A percentile compares a stretch with the other conserved stretches of the same genome.
Evolutionary conservation across 2,329 filamentous ascomycete species (phyloP).

Genomic region (Rosellinia necatrix): DNA sequence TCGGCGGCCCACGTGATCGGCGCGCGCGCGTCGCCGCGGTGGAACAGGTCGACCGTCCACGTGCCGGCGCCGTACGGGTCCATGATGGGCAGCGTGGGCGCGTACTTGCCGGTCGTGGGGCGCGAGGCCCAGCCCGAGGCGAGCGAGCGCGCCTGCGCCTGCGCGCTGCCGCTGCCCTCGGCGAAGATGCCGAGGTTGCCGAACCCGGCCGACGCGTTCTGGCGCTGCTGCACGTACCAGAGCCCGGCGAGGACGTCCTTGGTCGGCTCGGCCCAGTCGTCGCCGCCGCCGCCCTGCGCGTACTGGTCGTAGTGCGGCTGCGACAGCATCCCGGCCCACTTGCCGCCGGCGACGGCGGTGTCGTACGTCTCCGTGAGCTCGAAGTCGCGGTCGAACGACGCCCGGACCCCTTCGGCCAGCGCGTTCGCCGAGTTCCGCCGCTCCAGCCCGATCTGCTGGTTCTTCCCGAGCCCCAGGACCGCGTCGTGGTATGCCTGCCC

Average conservation of each 20-base stretch:
- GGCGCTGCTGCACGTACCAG: slow-evolving; percentile 55
- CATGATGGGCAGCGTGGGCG: slow-evolving; percentile 50
- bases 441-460: slow-evolving; percentile 60
- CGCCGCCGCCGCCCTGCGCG: slow-evolving; percentile 62
- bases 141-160: slow-evolving; percentile 55
- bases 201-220: slow-evolving; percentile 54
- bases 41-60: slow-evolving; percentile 56
- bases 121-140: slow-evolving; percentile 49
- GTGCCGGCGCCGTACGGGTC: slow-evolving; percentile 51
- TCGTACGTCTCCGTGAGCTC: slow-evolving; percentile 57
- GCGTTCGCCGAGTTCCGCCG: slow-evolving; percentile 60
- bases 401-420: slow-evolving; percentile 50
- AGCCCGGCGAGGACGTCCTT: slow-evolving; percentile 59
- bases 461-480: slow-evolving; percentile 52
- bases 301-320: slow-evolving; percentile 49
- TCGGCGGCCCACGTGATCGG: slow-evolving; percentile 46
- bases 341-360: slow-evolving; percentile 51
- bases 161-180: slow-evolving; percentile 61
- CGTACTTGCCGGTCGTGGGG: slow-evolving; percentile 44
- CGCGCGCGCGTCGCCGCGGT: slow-evolving; percentile 47
- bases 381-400: slow-evolving; percentile 56
- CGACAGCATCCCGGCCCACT: slow-evolving; percentile 61
- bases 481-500: slow-evolving; percentile 57
- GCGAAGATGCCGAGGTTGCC: slow-evolving; percentile 60
- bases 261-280: slow-evolving; percentile 62